Conservation (phyloP, 2,329 filamentous ascomycete genomes). For the Fusarium annulatum region DNA sequence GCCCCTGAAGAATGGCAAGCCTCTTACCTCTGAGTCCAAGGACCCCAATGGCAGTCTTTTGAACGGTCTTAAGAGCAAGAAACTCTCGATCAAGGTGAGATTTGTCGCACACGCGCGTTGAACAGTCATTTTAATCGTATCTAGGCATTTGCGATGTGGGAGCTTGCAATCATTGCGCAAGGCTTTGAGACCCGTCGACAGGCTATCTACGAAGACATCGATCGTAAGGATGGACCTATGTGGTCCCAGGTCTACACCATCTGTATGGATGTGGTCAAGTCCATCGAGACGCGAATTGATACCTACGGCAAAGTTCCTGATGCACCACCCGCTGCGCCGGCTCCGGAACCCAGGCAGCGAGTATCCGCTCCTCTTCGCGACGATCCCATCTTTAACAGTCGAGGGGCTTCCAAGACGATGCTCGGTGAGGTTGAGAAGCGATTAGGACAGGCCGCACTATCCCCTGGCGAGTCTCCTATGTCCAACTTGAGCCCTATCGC, state of each 20-base stretch:
- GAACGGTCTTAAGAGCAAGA: conserved; percentile 85
- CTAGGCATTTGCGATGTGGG: conserved; percentile 89
- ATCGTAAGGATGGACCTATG: conserved; percentile 80
- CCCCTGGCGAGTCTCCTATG: conserved; percentile 60
- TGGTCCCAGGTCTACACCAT: conserved; percentile 82
- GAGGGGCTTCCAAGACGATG: conserved; percentile 52
- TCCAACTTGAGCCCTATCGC: conserved; percentile 63
- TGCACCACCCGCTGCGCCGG: conserved; percentile 47
- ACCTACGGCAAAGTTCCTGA: conserved; percentile 62
- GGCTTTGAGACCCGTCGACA: conserved; percentile 80
- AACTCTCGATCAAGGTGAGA: conserved; percentile 76
- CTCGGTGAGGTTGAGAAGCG: conserved; percentile 59
- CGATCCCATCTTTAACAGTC: conserved; percentile 59
- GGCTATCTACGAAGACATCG: conserved; percentile 87
- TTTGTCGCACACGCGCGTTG: neutral
- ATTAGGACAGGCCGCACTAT: conserved; percentile 56
- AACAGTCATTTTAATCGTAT: conserved; percentile 25
- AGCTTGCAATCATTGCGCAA: conserved; percentile 82
- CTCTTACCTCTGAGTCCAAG: conserved; percentile 85
- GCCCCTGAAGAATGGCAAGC: conserved; percentile 85
- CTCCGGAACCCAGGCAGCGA: conserved; percentile 49
- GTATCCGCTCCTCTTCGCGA: conserved; percentile 56
- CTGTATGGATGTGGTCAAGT: conserved; percentile 76
- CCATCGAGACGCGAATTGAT: conserved; percentile 75
- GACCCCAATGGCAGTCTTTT: conserved; percentile 92